Base-by-base conservation (phyloP, 2,329 filamentous ascomycete genomes). In the Gnomoniopsis smithogilvyi region DNA sequence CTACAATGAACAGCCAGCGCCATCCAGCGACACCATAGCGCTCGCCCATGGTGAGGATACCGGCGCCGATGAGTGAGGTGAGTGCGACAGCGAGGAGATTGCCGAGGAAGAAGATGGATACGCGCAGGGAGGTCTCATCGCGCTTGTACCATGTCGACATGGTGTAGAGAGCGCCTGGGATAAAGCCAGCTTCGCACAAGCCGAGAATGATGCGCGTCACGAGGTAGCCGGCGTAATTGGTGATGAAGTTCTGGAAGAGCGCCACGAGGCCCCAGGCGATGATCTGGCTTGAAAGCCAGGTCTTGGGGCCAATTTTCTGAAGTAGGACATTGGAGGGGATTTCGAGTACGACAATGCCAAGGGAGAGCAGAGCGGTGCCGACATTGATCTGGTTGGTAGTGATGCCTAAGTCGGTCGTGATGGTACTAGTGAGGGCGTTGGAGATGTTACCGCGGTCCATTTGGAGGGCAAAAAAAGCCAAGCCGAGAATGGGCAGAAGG, bases 321-420 rank as follows among this genome's bases (percentile, higher is more conserved):
- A 69, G 59, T 2, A 69, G 69, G 12, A 81, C 72, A 60, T 81
- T 81, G 33, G 77, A 78, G 0, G 78, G 78, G 21, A 80, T 78
- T 64, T 80, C 74, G 14, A 72, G 68, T 3, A 80, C 64, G 3
- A 80, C 77, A 41, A 80, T 80, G 3, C 78, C 78, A 1, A 79
- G 71, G 0, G 78, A 81, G 1, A 83, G 70, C 59, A 83, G 70
- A 54, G 79, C 78, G 15, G 78, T 74, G 0, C 80, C 79, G 14
- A 81, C 68, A 51, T 83, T 83, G 67, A 81, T 76, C 62, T 82
- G 76, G 59, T 82, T 76, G 6, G 80, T 79, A 2, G 73, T 75
- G 61, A 83, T 76, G 17, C 73, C 69, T 21, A 83, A 73, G 63
- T 83, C 80, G 21, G 73, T 66, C 48, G 80, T 76, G 64, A 84